Base-by-base conservation (phyloP, 2,329 filamentous ascomycete species). In the Venturia carpophila region DNA sequence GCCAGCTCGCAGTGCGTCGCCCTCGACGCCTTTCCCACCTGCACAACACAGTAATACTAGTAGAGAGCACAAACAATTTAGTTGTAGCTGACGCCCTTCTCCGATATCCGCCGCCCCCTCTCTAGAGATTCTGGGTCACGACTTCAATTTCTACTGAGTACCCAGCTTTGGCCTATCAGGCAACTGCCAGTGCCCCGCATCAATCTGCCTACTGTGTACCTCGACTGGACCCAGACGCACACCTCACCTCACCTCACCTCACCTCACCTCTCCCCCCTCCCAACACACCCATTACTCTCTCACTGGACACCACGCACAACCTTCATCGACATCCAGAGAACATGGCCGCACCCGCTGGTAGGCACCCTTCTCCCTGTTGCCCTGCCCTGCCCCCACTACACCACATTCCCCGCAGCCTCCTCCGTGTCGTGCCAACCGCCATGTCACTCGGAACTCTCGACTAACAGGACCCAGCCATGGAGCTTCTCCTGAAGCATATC, bases 401-500 rank as follows among this genome's bases (percentile, higher is more conserved):
- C 34, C 34, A 5, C 52, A n/a, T 11, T 24, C 49, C 21, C 21
- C 27, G 39, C 42, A 27, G 49, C 37, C 30, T 37, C 24, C 19
- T 63, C 30, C 19, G 27, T 41, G 30, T 56, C 64, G 17, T 34
- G 37, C 45, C 49, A 24, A 24, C 64, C 30, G 56, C 30, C 21
- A 19, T 30, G 24, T 52, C 21, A 21, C 39, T 27, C 24, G 17
- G 3, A 15, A 7, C 37, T 41, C 43, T 27, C 27, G 63, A 61
- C 68, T 58, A 37, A 66, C 69, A 1, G n/a, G 2, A 17, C 24
- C 21, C 27, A 63, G 39, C n/a, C 19, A 15, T 65, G 27, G 39
- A 45, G 42, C 43, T 66, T 24, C 66, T 52, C 13, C 39, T 66
- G 21, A 45, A 34, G 27, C 47, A 41, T 55, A 66, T 71, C 6